Percentiles rank a stretch among this genome's conserved stretches.
These are phyloP conservation scores for Pseudocercospora cruenta DNA, from an alignment of 2,329 filamentous ascomycete species.

Conservation along the genomic window DNA sequence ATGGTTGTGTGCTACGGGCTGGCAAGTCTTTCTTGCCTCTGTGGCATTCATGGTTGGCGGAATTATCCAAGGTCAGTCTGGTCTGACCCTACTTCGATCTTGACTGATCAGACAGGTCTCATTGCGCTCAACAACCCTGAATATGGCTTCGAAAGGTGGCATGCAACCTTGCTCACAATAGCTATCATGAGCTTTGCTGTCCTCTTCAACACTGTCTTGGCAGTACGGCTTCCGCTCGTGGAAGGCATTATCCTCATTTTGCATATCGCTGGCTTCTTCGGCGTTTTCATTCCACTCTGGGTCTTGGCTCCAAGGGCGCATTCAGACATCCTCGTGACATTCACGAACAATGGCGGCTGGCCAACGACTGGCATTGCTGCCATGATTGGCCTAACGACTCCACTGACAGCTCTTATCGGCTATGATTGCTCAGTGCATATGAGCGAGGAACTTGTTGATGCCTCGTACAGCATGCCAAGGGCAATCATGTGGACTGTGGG, in stretches of 20 bases:
- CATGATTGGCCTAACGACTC: conserved; percentile 48
- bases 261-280: conserved; percentile 43
- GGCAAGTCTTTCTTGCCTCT: conserved; percentile 49
- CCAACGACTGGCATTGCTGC: conserved; percentile 40
- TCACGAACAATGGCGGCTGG: conserved; percentile 33
- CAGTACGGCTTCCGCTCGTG: conserved; percentile 32
- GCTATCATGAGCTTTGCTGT: conserved; percentile 29
- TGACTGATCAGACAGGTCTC: conserved; percentile 1
- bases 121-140: conserved; percentile 21
- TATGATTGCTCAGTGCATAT: conserved; percentile 34
- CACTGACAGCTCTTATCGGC: conserved; percentile 28
- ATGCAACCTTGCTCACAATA: conserved; percentile 48
- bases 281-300: conserved; percentile 33
- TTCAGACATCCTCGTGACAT: conserved; percentile 24
- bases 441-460: conserved; percentile 32
- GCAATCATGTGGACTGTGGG: conserved; percentile 29
- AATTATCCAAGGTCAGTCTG: conserved; percentile 15
- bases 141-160: conserved; percentile 39
- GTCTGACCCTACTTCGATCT: background rate
- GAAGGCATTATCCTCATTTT: conserved; percentile 35
- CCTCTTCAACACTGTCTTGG: conserved; percentile 37
- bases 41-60: conserved; percentile 48
- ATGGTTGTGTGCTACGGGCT: conserved; percentile 38
- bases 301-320: conserved; percentile 30
- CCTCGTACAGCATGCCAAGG: conserved; percentile 25